These are phyloP conservation scores for Hawksworthiomyces lignivorus DNA, from an alignment of 2,329 filamentous ascomycete genomes.

Conservation along the genomic window DNA sequence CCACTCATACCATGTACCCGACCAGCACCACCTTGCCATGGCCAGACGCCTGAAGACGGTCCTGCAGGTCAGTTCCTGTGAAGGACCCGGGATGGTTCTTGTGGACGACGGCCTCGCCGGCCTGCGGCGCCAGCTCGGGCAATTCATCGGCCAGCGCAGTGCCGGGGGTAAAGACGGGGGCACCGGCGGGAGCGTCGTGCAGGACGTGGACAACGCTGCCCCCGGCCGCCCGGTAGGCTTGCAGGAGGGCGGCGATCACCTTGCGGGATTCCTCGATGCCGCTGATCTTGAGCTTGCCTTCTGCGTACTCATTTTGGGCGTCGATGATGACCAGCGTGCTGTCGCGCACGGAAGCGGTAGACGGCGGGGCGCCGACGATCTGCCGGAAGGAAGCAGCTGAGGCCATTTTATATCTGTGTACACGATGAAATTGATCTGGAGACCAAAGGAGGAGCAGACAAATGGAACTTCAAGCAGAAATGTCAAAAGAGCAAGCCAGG, in stretches of 20 bases:
- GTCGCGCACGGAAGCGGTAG: slow-evolving; percentile 48
- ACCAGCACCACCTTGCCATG: slow-evolving; percentile 54
- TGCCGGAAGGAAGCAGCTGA: slow-evolving; percentile 29
- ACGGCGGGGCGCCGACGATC: slow-evolving; percentile 45
- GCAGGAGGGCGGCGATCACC: slow-evolving; percentile 48
- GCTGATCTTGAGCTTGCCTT: slow-evolving; percentile 48
- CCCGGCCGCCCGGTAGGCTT: slow-evolving; percentile 48
- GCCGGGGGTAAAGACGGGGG: slow-evolving; percentile 58
- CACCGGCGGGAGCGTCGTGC: slow-evolving; percentile 50
- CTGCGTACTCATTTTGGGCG: slow-evolving; percentile 61
- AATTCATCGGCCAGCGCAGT: slow-evolving; percentile 55
- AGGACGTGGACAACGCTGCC: slow-evolving; percentile 52
- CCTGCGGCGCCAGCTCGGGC: slow-evolving; percentile 45
- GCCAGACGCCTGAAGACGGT: slow-evolving; percentile 40
- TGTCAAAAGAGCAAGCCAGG: no score
- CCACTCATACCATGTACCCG: slow-evolving; percentile 46
- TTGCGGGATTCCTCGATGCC: slow-evolving; percentile 46
- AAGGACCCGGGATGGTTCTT: slow-evolving; percentile 56
- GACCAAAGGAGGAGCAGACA: no score
- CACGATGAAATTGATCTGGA: no score
- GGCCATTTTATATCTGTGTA: no score
- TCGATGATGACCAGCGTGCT: slow-evolving; percentile 60
- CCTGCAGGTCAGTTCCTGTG: slow-evolving; percentile 50
- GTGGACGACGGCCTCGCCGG: slow-evolving; percentile 47
- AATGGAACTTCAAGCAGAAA: no score